Conservation (phyloP, 176 grass and related monocot genomes). For the Lolium rigidum region DNA sequence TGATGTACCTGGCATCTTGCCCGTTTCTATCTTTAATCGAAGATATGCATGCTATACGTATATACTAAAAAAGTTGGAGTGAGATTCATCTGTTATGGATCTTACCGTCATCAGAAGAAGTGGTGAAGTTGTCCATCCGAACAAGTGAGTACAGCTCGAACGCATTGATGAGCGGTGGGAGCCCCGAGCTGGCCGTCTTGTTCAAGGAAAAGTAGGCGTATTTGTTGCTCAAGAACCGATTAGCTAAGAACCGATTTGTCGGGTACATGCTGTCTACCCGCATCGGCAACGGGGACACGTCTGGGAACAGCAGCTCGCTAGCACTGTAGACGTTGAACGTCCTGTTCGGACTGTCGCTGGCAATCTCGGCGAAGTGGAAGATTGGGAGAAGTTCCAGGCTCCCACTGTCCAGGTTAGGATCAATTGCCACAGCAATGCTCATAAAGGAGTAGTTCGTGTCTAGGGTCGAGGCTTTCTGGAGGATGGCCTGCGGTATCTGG, state of each 20-base stretch:
- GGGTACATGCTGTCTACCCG: background rate
- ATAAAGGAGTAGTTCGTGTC: background rate
- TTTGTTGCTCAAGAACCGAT: background rate
- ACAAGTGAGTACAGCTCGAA: too few species aligned
- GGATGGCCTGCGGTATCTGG: constrained; percentile 14
- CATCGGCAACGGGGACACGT: background rate
- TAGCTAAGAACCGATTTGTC: background rate
- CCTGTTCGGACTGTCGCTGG: background rate
- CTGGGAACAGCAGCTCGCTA: background rate
- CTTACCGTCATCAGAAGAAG: too few species aligned
- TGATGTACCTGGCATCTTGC: too few species aligned
- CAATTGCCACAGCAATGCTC: background rate
- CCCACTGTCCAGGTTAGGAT: background rate
- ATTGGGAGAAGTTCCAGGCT: background rate
- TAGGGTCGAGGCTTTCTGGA: background rate
- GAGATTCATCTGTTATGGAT: too few species aligned
- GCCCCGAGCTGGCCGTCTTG: too few species aligned
- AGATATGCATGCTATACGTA: too few species aligned
- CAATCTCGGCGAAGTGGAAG: background rate
- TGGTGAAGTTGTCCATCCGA: too few species aligned
- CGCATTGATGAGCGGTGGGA: too few species aligned
- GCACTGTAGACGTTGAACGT: background rate
- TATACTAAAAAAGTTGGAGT: too few species aligned
- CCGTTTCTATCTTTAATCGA: too few species aligned
- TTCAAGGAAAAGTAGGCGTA: too few species aligned